Evolutionary conservation across 192 early-diverging fungal genomes (phyloP).

Genomic region (Coemansia javaensis): DNA sequence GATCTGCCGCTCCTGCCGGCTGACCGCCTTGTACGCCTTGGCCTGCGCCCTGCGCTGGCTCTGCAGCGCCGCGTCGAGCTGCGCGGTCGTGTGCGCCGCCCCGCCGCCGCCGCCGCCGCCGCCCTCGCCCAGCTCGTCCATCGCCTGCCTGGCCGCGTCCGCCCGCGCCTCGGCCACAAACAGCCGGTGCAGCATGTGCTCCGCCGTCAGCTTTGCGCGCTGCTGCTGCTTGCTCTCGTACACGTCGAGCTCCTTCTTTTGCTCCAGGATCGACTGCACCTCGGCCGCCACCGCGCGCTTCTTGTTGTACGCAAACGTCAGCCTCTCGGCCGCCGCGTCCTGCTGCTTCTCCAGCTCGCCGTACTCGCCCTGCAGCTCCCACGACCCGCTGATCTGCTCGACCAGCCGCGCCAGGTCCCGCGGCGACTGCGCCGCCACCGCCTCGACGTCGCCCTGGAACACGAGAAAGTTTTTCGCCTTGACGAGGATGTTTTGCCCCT

Average conservation of each 20-base stretch:
- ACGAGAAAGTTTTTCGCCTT: slow-evolving; percentile 98
- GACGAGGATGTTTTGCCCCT: slow-evolving; percentile 86
- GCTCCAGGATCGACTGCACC: slow-evolving; percentile 87
- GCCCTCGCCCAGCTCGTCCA: slow-evolving; percentile 53
- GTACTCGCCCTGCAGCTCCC: slow-evolving; percentile 86
- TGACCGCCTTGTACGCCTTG: slow-evolving; percentile 62
- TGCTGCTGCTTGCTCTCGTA: slow-evolving; percentile 67
- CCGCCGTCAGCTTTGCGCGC: slow-evolving; percentile 59
- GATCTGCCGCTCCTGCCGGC: slow-evolving; percentile 69
- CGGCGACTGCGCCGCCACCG: slow-evolving; percentile 91
- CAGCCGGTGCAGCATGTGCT: slow-evolving; percentile 84
- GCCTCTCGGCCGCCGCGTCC: slow-evolving; percentile 84
- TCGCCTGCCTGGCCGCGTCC: slow-evolving; percentile 54
- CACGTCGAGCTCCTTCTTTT: slow-evolving; percentile 85
- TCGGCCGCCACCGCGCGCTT: slow-evolving; percentile 85
- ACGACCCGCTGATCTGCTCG: slow-evolving; percentile 95
- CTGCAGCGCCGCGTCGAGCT: slow-evolving; percentile 57
- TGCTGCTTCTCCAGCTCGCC: slow-evolving; percentile 74
- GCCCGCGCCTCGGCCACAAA: slow-evolving; percentile 80
- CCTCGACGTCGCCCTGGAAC: slow-evolving; percentile 98
- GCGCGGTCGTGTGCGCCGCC: slow-evolving; percentile 47
- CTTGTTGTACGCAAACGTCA: slow-evolving; percentile 84
- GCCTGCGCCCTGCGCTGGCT: slow-evolving; percentile 69
- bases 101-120: slow-evolving; percentile 36
- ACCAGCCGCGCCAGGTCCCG: slow-evolving; percentile 89